Evolutionary conservation across 805 yeast genomes (phyloP).

Genomic region (Candida odintsovae): DNA sequence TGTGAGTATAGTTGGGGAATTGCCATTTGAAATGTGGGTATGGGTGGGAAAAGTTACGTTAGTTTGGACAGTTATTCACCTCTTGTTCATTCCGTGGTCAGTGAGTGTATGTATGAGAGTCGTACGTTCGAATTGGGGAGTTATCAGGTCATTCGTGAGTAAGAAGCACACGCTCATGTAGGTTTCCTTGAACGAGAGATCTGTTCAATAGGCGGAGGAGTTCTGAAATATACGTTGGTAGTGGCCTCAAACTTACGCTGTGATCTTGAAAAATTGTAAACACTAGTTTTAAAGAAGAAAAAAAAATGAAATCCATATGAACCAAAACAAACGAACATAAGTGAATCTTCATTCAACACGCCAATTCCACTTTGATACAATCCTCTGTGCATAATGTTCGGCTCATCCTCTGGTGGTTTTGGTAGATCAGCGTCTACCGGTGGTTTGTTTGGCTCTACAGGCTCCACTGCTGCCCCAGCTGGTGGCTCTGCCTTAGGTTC

Average conservation of each 20-base stretch:
- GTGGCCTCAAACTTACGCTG: background rate
- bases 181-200: too few relatives aligned
- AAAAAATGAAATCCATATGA: background rate
- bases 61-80: too few relatives aligned
- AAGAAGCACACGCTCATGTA: too few relatives aligned
- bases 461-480: slow-evolving; percentile 14
- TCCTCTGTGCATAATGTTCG: slow-evolving; percentile 11
- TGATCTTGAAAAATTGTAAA: background rate
- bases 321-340: background rate
- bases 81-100: too few relatives aligned
- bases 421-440: slow-evolving; percentile 21
- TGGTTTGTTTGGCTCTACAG: slow-evolving; percentile 19
- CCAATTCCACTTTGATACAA: background rate
- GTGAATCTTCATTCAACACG: background rate
- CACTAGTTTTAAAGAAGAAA: too few relatives aligned
- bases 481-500: slow-evolving; percentile 22
- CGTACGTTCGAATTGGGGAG: too few relatives aligned
- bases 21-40: background rate
- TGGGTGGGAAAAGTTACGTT: background rate
- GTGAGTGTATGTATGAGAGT: too few relatives aligned
- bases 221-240: background rate
- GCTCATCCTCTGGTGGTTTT: slow-evolving; percentile 13
- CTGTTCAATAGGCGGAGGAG: background rate
- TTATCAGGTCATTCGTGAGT: too few relatives aligned
- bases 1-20: background rate